Percentiles rank a stretch among this genome's conserved stretches.
Evolutionary conservation across 2,329 filamentous ascomycete species (phyloP).

Genomic region (Talaromyces amestolkiae): DNA sequence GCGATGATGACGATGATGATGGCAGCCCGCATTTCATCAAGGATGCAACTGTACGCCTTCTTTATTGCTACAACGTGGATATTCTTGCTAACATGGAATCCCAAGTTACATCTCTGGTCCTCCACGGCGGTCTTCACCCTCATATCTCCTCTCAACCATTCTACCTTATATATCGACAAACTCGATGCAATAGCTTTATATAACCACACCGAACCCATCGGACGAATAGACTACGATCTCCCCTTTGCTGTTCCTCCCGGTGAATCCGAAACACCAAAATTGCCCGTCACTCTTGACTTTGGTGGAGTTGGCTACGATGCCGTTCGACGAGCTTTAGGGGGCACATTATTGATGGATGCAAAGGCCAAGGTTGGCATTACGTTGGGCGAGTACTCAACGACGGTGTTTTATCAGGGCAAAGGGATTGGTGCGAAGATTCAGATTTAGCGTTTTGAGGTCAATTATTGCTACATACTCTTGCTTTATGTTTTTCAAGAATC

Average conservation of each 20-base stretch:
- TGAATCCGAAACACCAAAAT: slow-evolving; percentile 64
- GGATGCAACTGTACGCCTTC: slow-evolving; percentile 62
- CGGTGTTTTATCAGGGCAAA: slow-evolving; percentile 66
- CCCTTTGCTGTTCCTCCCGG: slow-evolving; percentile 78
- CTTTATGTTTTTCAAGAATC: not conserved
- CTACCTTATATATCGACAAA: slow-evolving; percentile 71
- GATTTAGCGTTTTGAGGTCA: slow-evolving; percentile 20
- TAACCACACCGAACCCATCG: slow-evolving; percentile 73
- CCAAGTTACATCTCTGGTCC: slow-evolving; percentile 70
- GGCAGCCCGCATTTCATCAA: slow-evolving; percentile 69
- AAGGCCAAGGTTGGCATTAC: slow-evolving; percentile 71
- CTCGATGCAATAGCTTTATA: slow-evolving; percentile 85
- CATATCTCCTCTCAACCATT: slow-evolving; percentile 70
- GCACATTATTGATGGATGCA: slow-evolving; percentile 74
- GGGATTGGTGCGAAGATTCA: slow-evolving; percentile 67
- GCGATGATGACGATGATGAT: slow-evolving; percentile 43
- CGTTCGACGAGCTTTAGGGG: slow-evolving; percentile 75
- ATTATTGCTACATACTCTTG: not conserved
- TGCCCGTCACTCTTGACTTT: slow-evolving; percentile 79
- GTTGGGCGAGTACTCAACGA: slow-evolving; percentile 72
- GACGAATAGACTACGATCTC: slow-evolving; percentile 70
- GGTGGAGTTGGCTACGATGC: slow-evolving; percentile 79
- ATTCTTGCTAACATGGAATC: slow-evolving; percentile 19
- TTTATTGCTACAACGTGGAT: slow-evolving; percentile 19
- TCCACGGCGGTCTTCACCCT: slow-evolving; percentile 84